Conservation (phyloP, 2,329 filamentous ascomycete genomes). For the Penicillium sclerotigenum region DNA sequence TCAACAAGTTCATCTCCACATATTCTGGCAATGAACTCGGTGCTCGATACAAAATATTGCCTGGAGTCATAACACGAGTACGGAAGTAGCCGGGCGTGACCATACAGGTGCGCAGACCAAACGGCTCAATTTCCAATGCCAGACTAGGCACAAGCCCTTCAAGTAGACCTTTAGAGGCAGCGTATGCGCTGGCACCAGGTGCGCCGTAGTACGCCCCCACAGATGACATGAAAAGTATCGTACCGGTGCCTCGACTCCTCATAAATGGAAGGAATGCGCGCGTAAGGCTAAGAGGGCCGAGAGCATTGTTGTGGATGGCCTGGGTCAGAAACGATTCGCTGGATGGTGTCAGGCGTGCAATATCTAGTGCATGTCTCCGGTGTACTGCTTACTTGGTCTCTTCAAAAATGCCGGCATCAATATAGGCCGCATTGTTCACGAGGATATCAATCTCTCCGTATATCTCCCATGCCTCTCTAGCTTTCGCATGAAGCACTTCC, state of each 20-base stretch:
- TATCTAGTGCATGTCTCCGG: too few species aligned
- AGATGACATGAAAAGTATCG: neutral
- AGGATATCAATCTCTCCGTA: constrained; percentile 31
- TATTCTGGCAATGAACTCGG: neutral
- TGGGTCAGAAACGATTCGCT: neutral
- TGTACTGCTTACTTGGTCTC: neutral
- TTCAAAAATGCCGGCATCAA: neutral
- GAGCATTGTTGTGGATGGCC: neutral
- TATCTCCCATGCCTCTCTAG: constrained; percentile 16
- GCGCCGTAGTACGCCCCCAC: neutral
- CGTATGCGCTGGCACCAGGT: neutral
- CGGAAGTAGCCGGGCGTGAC: neutral
- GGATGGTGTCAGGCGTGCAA: neutral
- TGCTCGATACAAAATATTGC: neutral
- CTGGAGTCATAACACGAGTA: neutral
- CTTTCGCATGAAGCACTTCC: constrained; percentile 17
- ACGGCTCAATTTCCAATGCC: neutral
- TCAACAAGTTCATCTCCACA: neutral
- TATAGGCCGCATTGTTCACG: constrained; percentile 6
- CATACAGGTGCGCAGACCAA: neutral
- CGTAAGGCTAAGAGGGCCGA: neutral
- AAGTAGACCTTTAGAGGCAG: neutral
- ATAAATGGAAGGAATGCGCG: neutral
- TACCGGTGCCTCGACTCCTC: neutral
- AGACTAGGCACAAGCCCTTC: neutral